These are phyloP conservation scores for Platismatia glauca DNA, from an alignment of 495 filamentous ascomycete genomes.

Conservation along the genomic window DNA sequence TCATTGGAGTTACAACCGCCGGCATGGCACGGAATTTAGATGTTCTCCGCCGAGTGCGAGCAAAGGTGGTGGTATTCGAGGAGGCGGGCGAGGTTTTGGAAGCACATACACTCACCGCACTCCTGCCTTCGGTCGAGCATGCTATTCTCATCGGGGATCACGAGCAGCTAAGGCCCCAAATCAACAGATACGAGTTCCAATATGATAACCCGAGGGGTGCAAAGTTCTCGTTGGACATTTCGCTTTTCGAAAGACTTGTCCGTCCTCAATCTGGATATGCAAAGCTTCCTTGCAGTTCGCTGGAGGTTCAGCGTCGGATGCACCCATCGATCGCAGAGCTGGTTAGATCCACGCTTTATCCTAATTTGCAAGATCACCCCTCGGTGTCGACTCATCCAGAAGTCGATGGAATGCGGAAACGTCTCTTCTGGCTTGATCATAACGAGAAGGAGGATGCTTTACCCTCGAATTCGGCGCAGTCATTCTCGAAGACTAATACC, in stretches of 20 bases:
- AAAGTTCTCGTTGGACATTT: conserved; percentile 54
- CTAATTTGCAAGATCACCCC: conserved; percentile 49
- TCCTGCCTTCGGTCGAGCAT: conserved; percentile 65
- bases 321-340: conserved; percentile 58
- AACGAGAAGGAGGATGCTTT: conserved; percentile 42
- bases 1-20: conserved; percentile 71
- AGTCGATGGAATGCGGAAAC: conserved; percentile 54
- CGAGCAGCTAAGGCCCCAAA: conserved; percentile 59
- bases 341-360: conserved; percentile 55
- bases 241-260: conserved; percentile 62
- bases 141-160: conserved; percentile 73
- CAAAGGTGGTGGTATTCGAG: conserved; percentile 67
- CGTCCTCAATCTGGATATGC: conserved; percentile 27
- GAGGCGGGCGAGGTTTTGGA: conserved; percentile 75
- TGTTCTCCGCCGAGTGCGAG: conserved; percentile 48
- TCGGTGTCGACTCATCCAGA: conserved; percentile 46
- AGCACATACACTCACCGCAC: conserved; percentile 55
- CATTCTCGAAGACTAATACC: conserved; percentile 52
- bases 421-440: conserved; percentile 73
- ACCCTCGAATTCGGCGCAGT: conserved; percentile 23
- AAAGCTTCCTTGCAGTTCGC: conserved; percentile 44
- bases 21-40: conserved; percentile 59
- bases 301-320: conserved; percentile 70
- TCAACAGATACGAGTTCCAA: conserved; percentile 55
- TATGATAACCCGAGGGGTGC: conserved; percentile 47